phyloP scores from a whole-genome alignment of 2,329 filamentous ascomycete genomes.

The Chalaropsis thielavioides region DNA sequence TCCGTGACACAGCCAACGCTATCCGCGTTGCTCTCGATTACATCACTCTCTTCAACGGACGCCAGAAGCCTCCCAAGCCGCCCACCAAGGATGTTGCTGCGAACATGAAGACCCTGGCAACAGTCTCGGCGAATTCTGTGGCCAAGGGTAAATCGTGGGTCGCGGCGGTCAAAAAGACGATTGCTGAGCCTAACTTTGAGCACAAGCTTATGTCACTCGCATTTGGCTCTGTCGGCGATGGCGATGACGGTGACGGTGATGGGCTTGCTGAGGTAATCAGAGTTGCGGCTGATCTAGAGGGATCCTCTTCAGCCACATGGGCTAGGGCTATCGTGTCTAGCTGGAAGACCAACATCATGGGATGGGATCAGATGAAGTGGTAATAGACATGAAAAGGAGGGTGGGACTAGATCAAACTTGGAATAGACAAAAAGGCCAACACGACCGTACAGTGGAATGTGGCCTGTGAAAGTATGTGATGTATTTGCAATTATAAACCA shows the following conservation, averaged over 20 bases:
- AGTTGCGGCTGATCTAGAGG: constrained; percentile 60
- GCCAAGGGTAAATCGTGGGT: constrained; percentile 25
- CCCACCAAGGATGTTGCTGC: constrained; percentile 27
- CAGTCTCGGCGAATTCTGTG: constrained; percentile 23
- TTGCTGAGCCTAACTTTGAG: constrained; percentile 22
- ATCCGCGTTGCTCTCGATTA: constrained; percentile 24
- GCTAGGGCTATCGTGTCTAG: constrained; percentile 20
- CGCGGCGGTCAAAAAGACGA: constrained; percentile 23
- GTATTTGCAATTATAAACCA: neutral
- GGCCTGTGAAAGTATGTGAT: neutral
- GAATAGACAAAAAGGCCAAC: neutral
- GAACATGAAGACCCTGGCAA: constrained; percentile 25
- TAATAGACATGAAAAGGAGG: constrained; percentile 15
- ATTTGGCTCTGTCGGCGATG: constrained; percentile 42
- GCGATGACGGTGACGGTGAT: constrained; percentile 75
- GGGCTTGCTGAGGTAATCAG: constrained; percentile 66
- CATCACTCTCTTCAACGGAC: constrained; percentile 27
- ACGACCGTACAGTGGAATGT: neutral
- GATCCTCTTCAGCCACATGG: constrained; percentile 48
- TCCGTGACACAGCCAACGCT: constrained; percentile 28
- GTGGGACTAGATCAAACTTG: neutral
- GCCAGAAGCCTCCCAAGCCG: constrained; percentile 27
- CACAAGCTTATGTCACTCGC: constrained; percentile 22
- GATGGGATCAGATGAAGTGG: constrained; percentile 22
- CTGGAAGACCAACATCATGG: constrained; percentile 21